phyloP scores from a whole-genome alignment of 345 rosid genomes.

The Diplotaxis tenuifolia region DNA sequence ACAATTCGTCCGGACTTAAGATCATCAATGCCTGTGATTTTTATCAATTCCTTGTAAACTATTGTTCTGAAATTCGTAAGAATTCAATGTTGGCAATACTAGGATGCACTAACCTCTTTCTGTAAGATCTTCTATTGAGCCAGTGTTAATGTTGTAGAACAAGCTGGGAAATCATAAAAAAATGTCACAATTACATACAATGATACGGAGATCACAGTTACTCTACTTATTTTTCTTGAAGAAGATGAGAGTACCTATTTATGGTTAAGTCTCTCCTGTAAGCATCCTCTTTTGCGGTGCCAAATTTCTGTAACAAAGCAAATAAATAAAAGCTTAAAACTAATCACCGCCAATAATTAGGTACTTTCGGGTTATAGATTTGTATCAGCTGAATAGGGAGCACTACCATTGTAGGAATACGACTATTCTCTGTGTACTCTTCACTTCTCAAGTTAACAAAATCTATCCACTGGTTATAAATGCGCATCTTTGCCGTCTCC shows the following conservation, averaged over 20 bases:
- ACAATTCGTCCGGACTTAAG: constrained; percentile 74
- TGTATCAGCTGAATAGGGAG: constrained; percentile 2
- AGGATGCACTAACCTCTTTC: constrained; percentile 60
- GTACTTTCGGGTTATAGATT: not conserved
- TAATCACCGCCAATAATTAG: not conserved
- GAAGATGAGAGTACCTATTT: constrained; percentile 55
- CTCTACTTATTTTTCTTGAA: not conserved
- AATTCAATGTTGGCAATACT: constrained; percentile 10
- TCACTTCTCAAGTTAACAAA: constrained; percentile 89
- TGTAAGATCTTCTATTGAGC: constrained; percentile 77
- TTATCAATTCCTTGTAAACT: not conserved
- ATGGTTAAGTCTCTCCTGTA: constrained; percentile 86
- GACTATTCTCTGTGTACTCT: constrained; percentile 78
- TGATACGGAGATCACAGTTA: not conserved
- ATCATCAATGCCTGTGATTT: constrained; percentile 66
- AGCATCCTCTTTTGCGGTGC: constrained; percentile 90
- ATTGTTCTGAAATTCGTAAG: not conserved
- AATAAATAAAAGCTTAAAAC: not conserved
- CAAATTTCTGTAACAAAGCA: constrained; percentile 53
- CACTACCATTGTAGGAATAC: constrained; percentile 77
- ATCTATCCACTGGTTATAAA: constrained; percentile 87
- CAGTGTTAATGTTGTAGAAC: constrained; percentile 81
- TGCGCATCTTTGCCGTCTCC: constrained; percentile 87
- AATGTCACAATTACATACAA: not conserved
- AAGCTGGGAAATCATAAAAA: constrained; percentile 36